Evolutionary conservation across 345 rosid species (phyloP).

Genomic region (Eucalyptus fibrosa): DNA sequence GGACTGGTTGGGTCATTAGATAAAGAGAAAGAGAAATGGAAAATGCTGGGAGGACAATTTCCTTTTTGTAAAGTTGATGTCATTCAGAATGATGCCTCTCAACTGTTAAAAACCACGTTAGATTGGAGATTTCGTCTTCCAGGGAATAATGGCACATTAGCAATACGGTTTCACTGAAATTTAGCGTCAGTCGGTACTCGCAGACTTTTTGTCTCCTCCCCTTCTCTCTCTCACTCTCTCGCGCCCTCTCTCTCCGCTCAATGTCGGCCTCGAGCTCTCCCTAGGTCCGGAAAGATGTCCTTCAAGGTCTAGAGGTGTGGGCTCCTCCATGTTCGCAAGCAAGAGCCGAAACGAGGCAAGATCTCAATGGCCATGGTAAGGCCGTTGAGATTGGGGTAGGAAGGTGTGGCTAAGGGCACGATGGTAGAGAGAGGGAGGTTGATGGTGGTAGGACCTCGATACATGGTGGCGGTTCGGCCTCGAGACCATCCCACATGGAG

Average conservation of each 20-base stretch:
- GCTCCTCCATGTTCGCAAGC: neutral
- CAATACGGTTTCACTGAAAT: neutral
- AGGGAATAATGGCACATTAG: neutral
- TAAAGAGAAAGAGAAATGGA: neutral
- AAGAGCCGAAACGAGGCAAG: neutral
- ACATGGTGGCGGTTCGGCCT: rapidly evolving
- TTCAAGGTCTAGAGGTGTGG: neutral
- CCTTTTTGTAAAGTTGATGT: neutral
- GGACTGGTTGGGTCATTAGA: neutral
- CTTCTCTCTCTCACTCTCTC: neutral
- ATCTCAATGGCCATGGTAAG: neutral
- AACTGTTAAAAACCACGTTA: neutral
- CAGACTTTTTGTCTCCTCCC: neutral
- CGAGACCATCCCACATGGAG: neutral
- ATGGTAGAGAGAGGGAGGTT: neutral
- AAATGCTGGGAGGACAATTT: neutral
- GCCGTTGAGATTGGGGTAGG: neutral
- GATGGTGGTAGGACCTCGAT: neutral
- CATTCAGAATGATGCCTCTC: neutral
- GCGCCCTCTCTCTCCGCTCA: neutral
- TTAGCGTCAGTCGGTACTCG: neutral
- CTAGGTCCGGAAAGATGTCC: neutral
- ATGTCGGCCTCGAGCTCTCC: neutral
- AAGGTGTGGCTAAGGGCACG: neutral
- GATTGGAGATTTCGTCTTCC: neutral